Evolutionary conservation across 2,329 filamentous ascomycete species (phyloP), one percentile per base, ranked within the genome.

Genomic region (Chrysoporthe austroafricana): DNA sequence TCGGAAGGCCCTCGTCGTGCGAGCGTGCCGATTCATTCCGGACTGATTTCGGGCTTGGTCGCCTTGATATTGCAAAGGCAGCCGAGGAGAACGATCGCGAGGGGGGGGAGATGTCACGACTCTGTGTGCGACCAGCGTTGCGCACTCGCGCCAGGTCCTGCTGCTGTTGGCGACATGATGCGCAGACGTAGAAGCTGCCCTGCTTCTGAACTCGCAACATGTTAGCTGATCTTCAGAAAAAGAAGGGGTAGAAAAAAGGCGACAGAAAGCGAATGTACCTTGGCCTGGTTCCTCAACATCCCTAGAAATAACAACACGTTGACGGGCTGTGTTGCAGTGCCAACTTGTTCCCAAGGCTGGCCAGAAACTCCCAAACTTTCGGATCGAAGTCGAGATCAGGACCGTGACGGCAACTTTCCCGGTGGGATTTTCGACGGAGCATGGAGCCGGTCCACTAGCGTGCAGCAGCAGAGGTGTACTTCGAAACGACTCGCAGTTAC

Each of bases 181-280:
- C 74, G 77, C 80, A 83, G 62, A 82, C 75, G 73, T 80, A 82
- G 62, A 76, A 74, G 73, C 77, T 76, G 71, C 75, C 73, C 69
- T 75, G 78, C 72, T 77, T 75, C 80, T 81, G 63, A 26, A 66
- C 7, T 52, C 63, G 58, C 64, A 60, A 26, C 14, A 16, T 32
- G 13, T 50, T 69, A 60, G 65, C 42, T 18, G 5, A 32, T 44
- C 14, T 2, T 1, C 13, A 13, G 6, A n/a, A n/a, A 11, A 14
- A 8, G 7, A 11, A 16, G 43, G 8, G 42, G 7, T 36, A 8
- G 32, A 16, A 16, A 14, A 9, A 9, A n/a, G 42, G 6, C 32
- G n/a, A 26, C 1, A 44, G n/a, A 42, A 26, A 26, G n/a, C 18
- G n/a, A 32, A 63, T 63, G 6, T 59, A 70, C 68, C 66, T 70